phyloP scores from a whole-genome alignment of 306 rosid genomes.

The Astragalus membranaceus region DNA sequence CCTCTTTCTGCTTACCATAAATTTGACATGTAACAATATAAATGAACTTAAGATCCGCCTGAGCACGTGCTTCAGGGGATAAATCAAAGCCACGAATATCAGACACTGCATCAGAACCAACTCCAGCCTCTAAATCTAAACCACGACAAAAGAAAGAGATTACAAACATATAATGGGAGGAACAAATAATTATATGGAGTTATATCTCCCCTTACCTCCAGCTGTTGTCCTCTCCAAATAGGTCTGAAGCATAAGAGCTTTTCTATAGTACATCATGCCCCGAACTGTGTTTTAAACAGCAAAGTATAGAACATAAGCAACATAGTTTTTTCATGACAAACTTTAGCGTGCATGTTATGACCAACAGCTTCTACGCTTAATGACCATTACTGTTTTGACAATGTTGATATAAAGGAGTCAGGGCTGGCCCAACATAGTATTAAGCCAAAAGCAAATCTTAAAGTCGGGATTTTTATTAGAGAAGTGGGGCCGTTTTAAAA shows the following conservation, averaged over 20 bases:
- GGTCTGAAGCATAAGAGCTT: slow-evolving; percentile 93
- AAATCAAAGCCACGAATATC: slow-evolving; percentile 69
- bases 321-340: background rate
- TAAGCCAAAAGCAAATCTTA: no score
- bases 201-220: slow-evolving; percentile 52
- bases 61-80: slow-evolving; percentile 88
- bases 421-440: no score
- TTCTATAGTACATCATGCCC: slow-evolving; percentile 98
- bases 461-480: no score
- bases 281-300: slow-evolving; percentile 58
- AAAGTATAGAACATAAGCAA: slow-evolving; percentile 11
- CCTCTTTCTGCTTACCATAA: slow-evolving; percentile 91
- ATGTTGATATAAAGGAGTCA: no score
- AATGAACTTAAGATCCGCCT: slow-evolving; percentile 89
- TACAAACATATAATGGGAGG: background rate
- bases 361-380: no score
- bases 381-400: no score
- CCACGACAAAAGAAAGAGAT: background rate
- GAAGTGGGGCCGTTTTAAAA: no score
- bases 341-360: background rate
- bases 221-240: slow-evolving; percentile 65
- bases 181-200: background rate
- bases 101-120: slow-evolving; percentile 43
- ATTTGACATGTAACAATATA: slow-evolving; percentile 90
- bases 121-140: slow-evolving; percentile 72